phyloP scores from a whole-genome alignment of 2,329 filamentous ascomycete species.

The Beauveria sp. region DNA sequence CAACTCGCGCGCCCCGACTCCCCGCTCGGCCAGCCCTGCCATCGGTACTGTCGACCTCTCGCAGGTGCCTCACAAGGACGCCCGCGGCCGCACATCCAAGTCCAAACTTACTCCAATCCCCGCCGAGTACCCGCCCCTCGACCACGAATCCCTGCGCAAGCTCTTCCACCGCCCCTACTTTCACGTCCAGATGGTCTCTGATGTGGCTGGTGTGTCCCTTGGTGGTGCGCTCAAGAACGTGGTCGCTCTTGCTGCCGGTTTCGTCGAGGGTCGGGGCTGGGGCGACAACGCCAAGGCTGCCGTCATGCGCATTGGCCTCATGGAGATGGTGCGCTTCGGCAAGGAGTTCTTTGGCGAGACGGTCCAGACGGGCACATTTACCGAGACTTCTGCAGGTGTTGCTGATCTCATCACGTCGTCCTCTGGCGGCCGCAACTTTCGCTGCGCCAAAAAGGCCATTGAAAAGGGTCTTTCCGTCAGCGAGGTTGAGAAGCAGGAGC shows the following conservation, averaged over 20 bases:
- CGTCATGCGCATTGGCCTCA: slow-evolving; percentile 88
- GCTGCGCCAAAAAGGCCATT: slow-evolving; percentile 82
- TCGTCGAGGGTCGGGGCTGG: slow-evolving; percentile 92
- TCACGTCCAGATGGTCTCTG: slow-evolving; percentile 86
- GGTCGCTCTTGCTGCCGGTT: slow-evolving; percentile 87
- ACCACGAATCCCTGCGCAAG: slow-evolving; percentile 72
- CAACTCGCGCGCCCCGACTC: slow-evolving; percentile 59
- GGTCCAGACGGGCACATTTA: slow-evolving; percentile 78
- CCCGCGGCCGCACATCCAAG: slow-evolving; percentile 57
- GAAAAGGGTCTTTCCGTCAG: slow-evolving; percentile 71
- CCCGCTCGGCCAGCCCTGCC: slow-evolving; percentile 39
- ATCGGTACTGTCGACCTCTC: slow-evolving; percentile 43
- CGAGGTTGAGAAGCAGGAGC: slow-evolving; percentile 79
- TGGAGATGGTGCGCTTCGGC: slow-evolving; percentile 96
- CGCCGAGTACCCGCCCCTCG: slow-evolving; percentile 73
- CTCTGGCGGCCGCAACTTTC: slow-evolving; percentile 86
- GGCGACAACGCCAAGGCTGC: slow-evolving; percentile 99
- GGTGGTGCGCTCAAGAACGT: slow-evolving; percentile 96
- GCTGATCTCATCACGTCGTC: slow-evolving; percentile 94
- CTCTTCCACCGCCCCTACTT: slow-evolving; percentile 97
- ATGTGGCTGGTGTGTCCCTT: slow-evolving; percentile 94
- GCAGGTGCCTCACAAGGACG: slow-evolving; percentile 55
- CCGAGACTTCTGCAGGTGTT: slow-evolving; percentile 91
- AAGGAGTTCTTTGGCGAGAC: slow-evolving; percentile 85
- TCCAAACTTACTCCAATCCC: slow-evolving; percentile 70